Evolutionary conservation across 345 rosid genomes (phyloP).

Genomic region (Salix udensis): DNA sequence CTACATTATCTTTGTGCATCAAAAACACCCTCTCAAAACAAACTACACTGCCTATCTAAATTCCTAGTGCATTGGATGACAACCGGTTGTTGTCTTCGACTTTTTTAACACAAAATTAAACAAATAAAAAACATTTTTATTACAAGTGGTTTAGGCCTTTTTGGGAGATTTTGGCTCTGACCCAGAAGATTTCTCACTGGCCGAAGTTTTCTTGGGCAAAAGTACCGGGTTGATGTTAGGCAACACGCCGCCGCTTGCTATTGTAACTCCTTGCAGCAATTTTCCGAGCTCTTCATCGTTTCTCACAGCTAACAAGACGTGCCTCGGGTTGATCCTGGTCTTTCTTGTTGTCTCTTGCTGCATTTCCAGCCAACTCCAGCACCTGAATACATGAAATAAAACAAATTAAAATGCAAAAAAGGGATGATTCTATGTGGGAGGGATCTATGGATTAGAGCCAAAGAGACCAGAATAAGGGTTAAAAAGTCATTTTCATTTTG

Average conservation of each 20-base stretch:
- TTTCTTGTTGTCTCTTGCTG: constrained; percentile 29
- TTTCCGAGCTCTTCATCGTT: constrained; percentile 28
- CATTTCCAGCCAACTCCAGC: constrained; percentile 27
- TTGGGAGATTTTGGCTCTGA: constrained; percentile 5
- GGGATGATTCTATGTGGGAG: no score
- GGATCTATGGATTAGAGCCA: no score
- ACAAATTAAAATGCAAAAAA: no score
- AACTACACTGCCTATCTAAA: neutral
- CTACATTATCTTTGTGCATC: neutral
- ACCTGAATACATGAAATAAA: neutral
- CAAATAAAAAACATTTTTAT: no score
- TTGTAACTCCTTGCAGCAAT: constrained; percentile 22
- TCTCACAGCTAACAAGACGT: constrained; percentile 18
- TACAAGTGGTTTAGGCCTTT: neutral
- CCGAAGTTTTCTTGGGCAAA: constrained; percentile 15
- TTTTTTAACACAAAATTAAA: no score
- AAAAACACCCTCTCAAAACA: neutral
- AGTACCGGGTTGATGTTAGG: constrained; percentile 23
- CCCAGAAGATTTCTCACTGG: constrained; percentile 4
- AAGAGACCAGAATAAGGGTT: no score
- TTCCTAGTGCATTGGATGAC: neutral
- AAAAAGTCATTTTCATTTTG: no score
- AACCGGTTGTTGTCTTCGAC: neutral
- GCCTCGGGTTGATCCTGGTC: constrained; percentile 25
- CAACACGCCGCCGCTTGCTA: constrained; percentile 18